Evolutionary conservation across 2,329 filamentous ascomycete genomes (phyloP).

Genomic region (Pseudogymnoascus sp.): DNA sequence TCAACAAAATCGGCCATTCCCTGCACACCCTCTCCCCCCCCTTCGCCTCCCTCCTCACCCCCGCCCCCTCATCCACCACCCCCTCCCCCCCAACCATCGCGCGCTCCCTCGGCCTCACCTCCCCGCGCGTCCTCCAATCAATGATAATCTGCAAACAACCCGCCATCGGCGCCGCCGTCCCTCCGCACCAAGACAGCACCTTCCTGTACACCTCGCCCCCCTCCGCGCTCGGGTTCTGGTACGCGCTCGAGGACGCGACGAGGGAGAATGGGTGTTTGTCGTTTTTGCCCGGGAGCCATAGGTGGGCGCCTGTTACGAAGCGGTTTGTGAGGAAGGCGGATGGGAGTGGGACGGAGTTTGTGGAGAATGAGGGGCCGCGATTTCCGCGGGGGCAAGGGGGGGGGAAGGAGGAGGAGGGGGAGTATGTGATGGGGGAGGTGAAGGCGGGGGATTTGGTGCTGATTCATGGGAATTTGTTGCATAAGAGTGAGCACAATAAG

Average conservation of each 20-base stretch:
- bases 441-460: conserved; percentile 85
- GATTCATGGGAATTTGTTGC: conserved; percentile 90
- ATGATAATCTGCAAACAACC: conserved; percentile 99
- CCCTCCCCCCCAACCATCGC: conserved; percentile 27
- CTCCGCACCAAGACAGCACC: conserved; percentile 83
- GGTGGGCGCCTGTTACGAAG: conserved; percentile 58
- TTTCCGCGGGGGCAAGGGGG: conserved; percentile 51
- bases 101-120: conserved; percentile 38
- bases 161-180: conserved; percentile 86
- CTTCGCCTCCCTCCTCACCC: conserved; percentile 47
- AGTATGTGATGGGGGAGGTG: conserved; percentile 75
- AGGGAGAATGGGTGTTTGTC: conserved; percentile 79
- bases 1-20: conserved; percentile 83
- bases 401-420: conserved; percentile 37
- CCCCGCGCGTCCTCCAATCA: conserved; percentile 65
- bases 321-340: conserved; percentile 62
- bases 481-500: conserved; percentile 91
- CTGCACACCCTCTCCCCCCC: conserved; percentile 61
- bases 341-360: conserved; percentile 56
- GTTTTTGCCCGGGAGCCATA: conserved; percentile 77
- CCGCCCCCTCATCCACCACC: conserved; percentile 31
- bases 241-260: conserved; percentile 88
- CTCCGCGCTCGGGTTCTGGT: conserved; percentile 92
- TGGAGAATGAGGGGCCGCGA: conserved; percentile 54
- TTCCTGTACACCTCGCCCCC: conserved; percentile 89